Percentiles rank a stretch among this genome's conserved stretches.
Evolutionary conservation across 2,329 filamentous ascomycete species (phyloP).

Genomic region (Arachnomyces sp.): DNA sequence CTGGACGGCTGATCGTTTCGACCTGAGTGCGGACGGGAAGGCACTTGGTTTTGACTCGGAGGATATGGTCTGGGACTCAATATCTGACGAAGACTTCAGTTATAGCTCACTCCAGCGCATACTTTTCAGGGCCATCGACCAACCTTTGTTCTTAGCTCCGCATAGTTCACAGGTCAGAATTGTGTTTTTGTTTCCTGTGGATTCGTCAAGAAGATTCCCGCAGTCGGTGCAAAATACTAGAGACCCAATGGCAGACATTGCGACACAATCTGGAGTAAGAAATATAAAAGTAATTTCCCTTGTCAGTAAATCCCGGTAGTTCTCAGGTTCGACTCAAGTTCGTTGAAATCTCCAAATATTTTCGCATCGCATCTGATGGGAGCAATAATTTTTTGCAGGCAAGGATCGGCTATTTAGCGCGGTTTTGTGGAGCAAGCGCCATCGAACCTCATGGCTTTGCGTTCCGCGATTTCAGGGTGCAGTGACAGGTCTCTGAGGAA

Average conservation of each 20-base stretch:
- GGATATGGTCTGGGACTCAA: constrained; percentile 63
- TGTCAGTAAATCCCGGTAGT: not conserved
- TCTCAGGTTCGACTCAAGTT: constrained; percentile 6
- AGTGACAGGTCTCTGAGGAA: too few species aligned
- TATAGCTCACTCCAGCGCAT: constrained; percentile 1
- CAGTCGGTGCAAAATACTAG: constrained; percentile 90
- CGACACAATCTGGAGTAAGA: constrained; percentile 7
- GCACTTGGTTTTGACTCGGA: constrained; percentile 82
- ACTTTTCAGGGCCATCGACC: too few species aligned
- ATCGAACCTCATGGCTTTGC: too few species aligned
- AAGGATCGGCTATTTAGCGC: not conserved
- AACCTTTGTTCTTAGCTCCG: constrained; percentile 66
- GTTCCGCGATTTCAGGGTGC: too few species aligned
- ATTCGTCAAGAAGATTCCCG: constrained; percentile 78
- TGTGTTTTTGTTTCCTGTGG: constrained; percentile 66
- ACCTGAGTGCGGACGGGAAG: constrained; percentile 81
- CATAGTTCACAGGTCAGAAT: constrained; percentile 78
- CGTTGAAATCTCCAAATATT: constrained; percentile 8
- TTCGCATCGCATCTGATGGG: not conserved
- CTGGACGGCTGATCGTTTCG: constrained; percentile 80
- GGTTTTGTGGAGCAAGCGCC: too few species aligned
- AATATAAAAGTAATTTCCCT: not conserved
- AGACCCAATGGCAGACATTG: constrained; percentile 82
- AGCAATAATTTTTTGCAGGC: not conserved
- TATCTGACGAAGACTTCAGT: constrained; percentile 46